These are phyloP conservation scores for Tolypocladium inflatum DNA, from an alignment of 2,329 filamentous ascomycete species.

Conservation along the genomic window DNA sequence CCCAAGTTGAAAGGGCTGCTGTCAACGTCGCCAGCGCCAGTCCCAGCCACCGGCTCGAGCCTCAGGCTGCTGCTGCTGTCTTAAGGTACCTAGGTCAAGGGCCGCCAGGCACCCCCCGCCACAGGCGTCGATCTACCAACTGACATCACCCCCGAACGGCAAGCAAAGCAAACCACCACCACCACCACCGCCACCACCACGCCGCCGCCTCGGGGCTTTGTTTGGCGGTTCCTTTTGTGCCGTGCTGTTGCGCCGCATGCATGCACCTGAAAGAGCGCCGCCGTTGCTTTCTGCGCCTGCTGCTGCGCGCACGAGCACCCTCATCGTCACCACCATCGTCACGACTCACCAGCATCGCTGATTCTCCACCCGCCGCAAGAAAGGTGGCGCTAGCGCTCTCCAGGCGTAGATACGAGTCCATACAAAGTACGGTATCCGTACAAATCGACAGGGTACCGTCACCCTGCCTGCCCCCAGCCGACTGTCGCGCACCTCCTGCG, in stretches of 20 bases:
- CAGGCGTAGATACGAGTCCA: background rate
- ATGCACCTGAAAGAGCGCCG: background rate
- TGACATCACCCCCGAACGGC: background rate
- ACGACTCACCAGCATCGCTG: background rate
- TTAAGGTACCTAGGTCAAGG: too few relatives aligned
- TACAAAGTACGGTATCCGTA: too few relatives aligned
- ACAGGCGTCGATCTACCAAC: background rate
- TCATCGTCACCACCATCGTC: background rate
- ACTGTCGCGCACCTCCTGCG: slow-evolving; percentile 1
- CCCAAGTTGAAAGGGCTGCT: background rate
- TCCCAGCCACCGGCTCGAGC: background rate
- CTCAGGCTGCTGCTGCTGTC: background rate
- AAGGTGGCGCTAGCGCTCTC: background rate
- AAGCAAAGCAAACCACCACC: background rate
- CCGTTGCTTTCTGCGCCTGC: background rate
- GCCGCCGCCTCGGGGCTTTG: background rate
- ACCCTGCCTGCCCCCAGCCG: background rate
- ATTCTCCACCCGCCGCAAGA: background rate
- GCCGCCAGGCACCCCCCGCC: background rate
- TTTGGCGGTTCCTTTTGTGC: background rate
- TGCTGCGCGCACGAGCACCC: background rate
- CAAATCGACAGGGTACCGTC: background rate
- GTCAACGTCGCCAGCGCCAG: background rate
- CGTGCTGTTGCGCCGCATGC: background rate
- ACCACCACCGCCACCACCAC: background rate